Evolutionary conservation across 345 rosid genomes (phyloP), one percentile per base, ranked within the genome.

Genomic region (Psidium friedrichsthalianum): DNA sequence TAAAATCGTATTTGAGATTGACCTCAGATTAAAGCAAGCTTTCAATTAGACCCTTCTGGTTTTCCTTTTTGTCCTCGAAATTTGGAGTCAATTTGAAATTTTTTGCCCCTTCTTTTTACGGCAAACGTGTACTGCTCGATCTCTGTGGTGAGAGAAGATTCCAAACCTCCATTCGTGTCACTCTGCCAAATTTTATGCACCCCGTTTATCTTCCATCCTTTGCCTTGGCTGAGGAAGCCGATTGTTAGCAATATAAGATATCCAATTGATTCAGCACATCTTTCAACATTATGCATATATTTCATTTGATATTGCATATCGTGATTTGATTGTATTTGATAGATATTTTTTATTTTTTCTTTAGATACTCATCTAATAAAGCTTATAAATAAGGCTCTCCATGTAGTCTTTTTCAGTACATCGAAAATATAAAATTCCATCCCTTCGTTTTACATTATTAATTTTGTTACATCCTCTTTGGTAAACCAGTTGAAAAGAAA

Each of bases 401-500:
- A 47, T 8, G 11, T 47, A 47, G 2, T 9, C 11, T 47, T 47
- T 47, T 47, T 36, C 51, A 47, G 11, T 47, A 47, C 51, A 47
- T 47, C 51, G 51, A 47, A 47, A 8, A 36, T 47, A 47, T 47
- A 8, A 47, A 47, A 36, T 36, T 36, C 1, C 51, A 10, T 49
- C 51, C 10, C 51, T 10, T 49, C 51, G 11, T 11, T 49, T 49
- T 49, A 10, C 11, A 10, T 49, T 49, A 9, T 49, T 49, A 49
- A 1, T 49, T 49, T 8, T 53, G 25, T 2, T 20, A n/a, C 0
- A 0, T 59, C 7, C 16, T 61, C 8, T 29, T 0, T 2, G 42
- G 74, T 27, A 29, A 15, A 61, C 74, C 0, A 0, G 0, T 14
- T 27, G 74, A 61, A 0, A 27, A 27, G 20, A 61, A 61, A 15